phyloP scores from a whole-genome alignment of 2,329 filamentous ascomycete species.

The Botrytis cinerea region DNA sequence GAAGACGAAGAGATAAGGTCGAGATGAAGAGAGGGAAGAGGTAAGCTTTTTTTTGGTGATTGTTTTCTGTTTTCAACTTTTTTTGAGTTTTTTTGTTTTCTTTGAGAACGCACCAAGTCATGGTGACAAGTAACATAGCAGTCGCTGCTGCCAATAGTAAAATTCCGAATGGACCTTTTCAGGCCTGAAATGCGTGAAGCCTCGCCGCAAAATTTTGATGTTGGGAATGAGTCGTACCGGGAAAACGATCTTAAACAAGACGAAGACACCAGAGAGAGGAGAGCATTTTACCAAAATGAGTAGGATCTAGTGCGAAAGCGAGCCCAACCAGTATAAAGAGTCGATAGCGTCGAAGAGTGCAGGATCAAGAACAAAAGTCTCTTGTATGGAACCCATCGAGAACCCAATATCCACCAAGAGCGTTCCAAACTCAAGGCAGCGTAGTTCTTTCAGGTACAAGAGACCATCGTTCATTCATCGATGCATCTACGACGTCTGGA shows the following conservation, averaged over 20 bases:
- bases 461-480: background rate
- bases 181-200: background rate
- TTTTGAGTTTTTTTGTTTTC: background rate
- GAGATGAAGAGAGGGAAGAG: background rate
- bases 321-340: background rate
- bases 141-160: background rate
- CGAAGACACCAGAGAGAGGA: background rate
- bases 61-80: background rate
- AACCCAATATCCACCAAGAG: constrained; percentile 11
- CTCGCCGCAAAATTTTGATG: background rate
- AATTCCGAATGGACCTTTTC: background rate
- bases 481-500: background rate
- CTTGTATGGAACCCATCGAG: background rate
- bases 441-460: constrained; percentile 1
- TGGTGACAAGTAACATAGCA: background rate
- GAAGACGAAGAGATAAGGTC: background rate
- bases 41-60: constrained; percentile 1
- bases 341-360: background rate
- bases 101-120: background rate
- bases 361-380: background rate
- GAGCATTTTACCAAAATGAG: background rate
- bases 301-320: background rate
- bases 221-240: background rate
- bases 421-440: constrained; percentile 5
- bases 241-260: background rate